phyloP scores from a whole-genome alignment of 2,329 filamentous ascomycete species.

The Ilyonectria sp. region DNA sequence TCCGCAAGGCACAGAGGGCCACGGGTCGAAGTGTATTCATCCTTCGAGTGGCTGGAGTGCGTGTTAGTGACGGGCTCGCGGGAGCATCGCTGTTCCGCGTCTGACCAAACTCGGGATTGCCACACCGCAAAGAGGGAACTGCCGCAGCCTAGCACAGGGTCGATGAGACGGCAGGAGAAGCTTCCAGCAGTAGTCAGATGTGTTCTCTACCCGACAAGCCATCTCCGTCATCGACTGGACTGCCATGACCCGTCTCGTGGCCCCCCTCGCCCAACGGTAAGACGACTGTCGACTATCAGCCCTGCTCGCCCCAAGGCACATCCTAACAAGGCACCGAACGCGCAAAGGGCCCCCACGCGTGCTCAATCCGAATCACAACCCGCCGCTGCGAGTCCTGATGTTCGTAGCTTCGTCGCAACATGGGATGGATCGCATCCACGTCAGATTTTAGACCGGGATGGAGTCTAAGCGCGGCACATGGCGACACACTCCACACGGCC shows the following conservation, averaged over 20 bases:
- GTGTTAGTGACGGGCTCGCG: not conserved
- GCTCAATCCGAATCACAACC: slow-evolving; percentile 1
- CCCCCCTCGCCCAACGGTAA: slow-evolving; percentile 1
- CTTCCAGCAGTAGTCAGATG: not conserved
- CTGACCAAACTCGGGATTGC: too few species aligned
- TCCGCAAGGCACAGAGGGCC: too few species aligned
- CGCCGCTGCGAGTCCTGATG: slow-evolving; percentile 1
- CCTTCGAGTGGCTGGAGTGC: too few species aligned
- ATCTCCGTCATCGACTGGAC: not conserved
- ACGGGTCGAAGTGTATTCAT: too few species aligned
- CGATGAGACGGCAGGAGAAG: not conserved
- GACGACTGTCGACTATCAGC: slow-evolving; percentile 16
- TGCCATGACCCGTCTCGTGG: not conserved
- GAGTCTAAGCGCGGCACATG: slow-evolving; percentile 18
- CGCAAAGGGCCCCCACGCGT: slow-evolving; percentile 18
- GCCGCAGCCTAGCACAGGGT: not conserved
- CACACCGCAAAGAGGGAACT: too few species aligned
- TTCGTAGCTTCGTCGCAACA: not conserved
- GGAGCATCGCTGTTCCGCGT: not conserved
- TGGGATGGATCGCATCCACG: slow-evolving; percentile 14
- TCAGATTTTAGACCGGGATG: slow-evolving; percentile 31
- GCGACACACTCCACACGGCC: not conserved
- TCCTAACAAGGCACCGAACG: not conserved
- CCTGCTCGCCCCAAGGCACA: not conserved
- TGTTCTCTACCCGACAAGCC: too few species aligned